Evolutionary conservation across 2,329 filamentous ascomycete species (phyloP), one percentile per base, ranked within the genome.

Genomic region (Acephala macrosclerotiorum): DNA sequence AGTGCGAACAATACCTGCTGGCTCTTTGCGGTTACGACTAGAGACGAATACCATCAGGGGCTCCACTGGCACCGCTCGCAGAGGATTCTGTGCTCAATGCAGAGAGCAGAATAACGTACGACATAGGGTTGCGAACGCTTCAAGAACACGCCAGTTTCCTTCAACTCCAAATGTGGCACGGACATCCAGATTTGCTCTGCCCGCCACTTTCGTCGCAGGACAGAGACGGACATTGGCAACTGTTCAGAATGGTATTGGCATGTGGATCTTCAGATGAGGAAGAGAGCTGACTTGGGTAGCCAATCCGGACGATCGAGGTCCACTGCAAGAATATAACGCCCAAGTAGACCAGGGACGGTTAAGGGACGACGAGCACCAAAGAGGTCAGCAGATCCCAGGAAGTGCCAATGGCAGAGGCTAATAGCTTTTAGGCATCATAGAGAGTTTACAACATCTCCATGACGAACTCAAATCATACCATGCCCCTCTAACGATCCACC

Each of bases 341-440:
- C 87, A 95, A 56, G 94, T 99, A 9, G 83, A 88, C 56, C 81
- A 84, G 51, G 93, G 94, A 12, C 82, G 87, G 58, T 78, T 99
- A 70, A 87, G 91, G 70, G 93, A 98, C 77, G 96, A 99, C 77
- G 89, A 93, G 70, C 92, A 97, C 79, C 96, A 99, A 79, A 84
- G 96, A 84, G 90, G 92, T 94, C 81, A 72, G 82, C 53, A 67
- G 40, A 33, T 14, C 26, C 20, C 42, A 25, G 29, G 35, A 12
- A 53, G 35, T 55, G 38, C 33, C 47, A 47, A n/a, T 9, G n/a
- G 63, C 51, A 65, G 55, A 35, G 58, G 66, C 66, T 68, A 58
- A 68, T 58, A 64, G 64, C 33, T 63, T 60, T 47, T 67, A 94
- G 93, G 89, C 49, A 95, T 99, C 72, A 94, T 99, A 72, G 88